Conservation (phyloP, 2,329 filamentous ascomycete genomes). For the Davidsoniella eucalypti region DNA sequence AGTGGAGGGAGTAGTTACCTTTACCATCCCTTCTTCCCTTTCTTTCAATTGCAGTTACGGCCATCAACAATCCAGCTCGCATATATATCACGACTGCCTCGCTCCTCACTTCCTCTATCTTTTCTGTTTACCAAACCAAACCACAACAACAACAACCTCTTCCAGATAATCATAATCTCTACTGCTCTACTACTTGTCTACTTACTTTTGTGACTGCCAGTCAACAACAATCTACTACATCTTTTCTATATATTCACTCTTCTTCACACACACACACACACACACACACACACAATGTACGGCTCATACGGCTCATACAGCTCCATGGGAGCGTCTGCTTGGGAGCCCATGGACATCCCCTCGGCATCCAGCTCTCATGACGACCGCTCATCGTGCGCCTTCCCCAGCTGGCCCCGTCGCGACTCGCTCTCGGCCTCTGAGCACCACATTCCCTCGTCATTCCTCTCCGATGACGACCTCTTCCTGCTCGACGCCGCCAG, state of each 20-base stretch:
- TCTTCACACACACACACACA: conserved; percentile 13
- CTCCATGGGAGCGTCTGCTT: conserved; percentile 33
- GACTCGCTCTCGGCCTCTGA: conserved; percentile 30
- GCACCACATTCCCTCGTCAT: conserved; percentile 15
- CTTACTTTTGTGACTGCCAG: background rate
- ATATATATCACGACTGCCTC: background rate
- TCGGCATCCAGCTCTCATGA: conserved; percentile 26
- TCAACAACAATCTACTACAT: background rate
- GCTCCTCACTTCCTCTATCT: background rate
- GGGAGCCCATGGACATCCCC: conserved; percentile 28
- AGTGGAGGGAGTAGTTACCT: no score
- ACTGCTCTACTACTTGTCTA: background rate
- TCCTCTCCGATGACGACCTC: conserved; percentile 16
- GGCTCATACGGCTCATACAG: conserved; percentile 33
- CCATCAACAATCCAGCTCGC: no score
- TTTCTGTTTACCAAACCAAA: background rate
- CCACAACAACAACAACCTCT: background rate
- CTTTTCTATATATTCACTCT: background rate
- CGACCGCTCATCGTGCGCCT: conserved; percentile 33
- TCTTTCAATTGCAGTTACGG: no score
- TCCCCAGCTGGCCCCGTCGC: conserved; percentile 41
- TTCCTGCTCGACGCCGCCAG: conserved; percentile 1
- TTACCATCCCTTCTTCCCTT: no score
- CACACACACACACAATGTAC: conserved; percentile 25
- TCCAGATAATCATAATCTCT: background rate